These are phyloP conservation scores for Aspergillus cristatus DNA, from an alignment of 495 filamentous ascomycete species.

Conservation along the genomic window DNA sequence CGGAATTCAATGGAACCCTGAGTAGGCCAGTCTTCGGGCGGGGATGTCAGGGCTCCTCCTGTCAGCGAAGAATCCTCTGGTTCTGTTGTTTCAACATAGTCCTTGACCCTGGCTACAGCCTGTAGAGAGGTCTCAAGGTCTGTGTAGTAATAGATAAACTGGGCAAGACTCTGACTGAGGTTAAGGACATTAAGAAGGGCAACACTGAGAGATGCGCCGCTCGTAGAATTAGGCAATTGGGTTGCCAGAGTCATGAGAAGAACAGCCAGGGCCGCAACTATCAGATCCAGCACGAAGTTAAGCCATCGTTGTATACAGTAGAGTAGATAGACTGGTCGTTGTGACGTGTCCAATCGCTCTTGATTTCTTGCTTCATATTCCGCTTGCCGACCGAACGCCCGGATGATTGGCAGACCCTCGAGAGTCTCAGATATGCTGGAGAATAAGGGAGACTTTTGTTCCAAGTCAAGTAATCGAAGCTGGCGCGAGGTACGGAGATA, in stretches of 20 bases:
- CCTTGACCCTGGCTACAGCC: constrained; percentile 34
- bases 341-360: constrained; percentile 47
- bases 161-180: constrained; percentile 36
- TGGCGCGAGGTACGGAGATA: constrained; percentile 56
- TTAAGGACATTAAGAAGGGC: constrained; percentile 48
- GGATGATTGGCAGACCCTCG: constrained; percentile 59
- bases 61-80: constrained; percentile 20
- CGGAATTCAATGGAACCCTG: constrained; percentile 16
- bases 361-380: constrained; percentile 52
- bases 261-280: constrained; percentile 49
- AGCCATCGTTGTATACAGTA: constrained; percentile 65
- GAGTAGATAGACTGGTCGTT: constrained; percentile 46
- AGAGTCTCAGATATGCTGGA: constrained; percentile 61
- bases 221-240: constrained; percentile 18
- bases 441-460: constrained; percentile 55
- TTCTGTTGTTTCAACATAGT: constrained; percentile 24
- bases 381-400: constrained; percentile 56
- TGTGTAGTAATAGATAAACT: constrained; percentile 38
- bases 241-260: constrained; percentile 40
- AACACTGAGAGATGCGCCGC: constrained; percentile 55
- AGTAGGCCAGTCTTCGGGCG: constrained; percentile 16
- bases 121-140: constrained; percentile 44
- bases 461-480: constrained; percentile 48
- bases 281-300: constrained; percentile 50
- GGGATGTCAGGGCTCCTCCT: constrained; percentile 6